phyloP scores from a whole-genome alignment of 1,284 basidiomycete genomes.

The Albatrellus sp. region DNA sequence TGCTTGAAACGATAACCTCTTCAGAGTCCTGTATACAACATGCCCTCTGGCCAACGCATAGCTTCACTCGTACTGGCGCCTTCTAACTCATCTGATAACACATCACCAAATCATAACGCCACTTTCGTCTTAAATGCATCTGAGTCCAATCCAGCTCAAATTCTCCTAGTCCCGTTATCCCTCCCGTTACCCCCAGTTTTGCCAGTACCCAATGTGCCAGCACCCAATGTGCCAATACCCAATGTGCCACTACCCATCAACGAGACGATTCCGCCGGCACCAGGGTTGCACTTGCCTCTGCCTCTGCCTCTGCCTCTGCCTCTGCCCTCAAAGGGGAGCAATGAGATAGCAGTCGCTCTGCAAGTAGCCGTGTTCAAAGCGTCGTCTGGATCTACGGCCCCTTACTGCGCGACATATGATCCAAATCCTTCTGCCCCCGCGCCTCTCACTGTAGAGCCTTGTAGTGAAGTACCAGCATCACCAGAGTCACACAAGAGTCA shows the following conservation, averaged over 20 bases:
- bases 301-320: constrained; percentile 7
- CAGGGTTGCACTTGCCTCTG: too few species aligned
- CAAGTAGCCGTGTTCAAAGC: constrained; percentile 33
- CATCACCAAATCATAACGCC: constrained; percentile 15
- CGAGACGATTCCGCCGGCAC: too few species aligned
- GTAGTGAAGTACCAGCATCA: constrained; percentile 15
- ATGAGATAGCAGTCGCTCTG: constrained; percentile 24
- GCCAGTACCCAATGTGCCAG: too few species aligned
- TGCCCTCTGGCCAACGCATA: constrained; percentile 20
- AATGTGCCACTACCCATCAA: too few species aligned
- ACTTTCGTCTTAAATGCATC: constrained; percentile 43
- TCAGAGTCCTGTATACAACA: constrained; percentile 20
- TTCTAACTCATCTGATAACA: constrained; percentile 11
- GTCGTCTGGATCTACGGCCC: constrained; percentile 20
- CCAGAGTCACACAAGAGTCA: constrained; percentile 34
- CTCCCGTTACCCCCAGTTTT: too few species aligned
- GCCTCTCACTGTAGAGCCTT: constrained; percentile 36
- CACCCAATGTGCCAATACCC: too few species aligned
- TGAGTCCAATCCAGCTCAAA: constrained; percentile 33
- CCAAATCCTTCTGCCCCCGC: constrained; percentile 32
- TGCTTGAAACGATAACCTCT: not conserved
- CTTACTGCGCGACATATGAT: constrained; percentile 52
- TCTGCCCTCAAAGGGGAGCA: constrained; percentile 3
- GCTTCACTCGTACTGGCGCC: constrained; percentile 36
- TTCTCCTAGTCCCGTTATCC: constrained; percentile 29